Percentiles rank a stretch among this genome's conserved stretches.
Conservation (phyloP, 495 filamentous ascomycete species). For the Neurospora terricola region DNA sequence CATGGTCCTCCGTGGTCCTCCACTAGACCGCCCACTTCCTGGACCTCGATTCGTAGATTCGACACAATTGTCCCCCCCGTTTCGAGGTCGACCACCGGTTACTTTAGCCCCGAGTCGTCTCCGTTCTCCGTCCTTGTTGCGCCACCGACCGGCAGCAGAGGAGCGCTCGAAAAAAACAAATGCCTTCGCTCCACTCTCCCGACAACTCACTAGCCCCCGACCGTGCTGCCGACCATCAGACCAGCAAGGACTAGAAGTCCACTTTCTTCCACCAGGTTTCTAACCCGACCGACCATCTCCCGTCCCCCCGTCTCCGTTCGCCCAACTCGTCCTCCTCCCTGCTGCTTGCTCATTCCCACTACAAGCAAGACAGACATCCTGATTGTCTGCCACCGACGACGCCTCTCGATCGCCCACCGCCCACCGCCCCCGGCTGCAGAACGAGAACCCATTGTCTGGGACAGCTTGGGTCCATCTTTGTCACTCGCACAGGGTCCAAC, state of each 20-base stretch:
- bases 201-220: not conserved
- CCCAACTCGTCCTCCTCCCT: not conserved
- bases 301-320: not conserved
- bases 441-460: not conserved
- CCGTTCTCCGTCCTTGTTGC: constrained; percentile 9
- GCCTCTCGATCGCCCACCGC: not conserved
- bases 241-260: not conserved
- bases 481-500: not conserved
- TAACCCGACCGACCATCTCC: not conserved
- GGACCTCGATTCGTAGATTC: not conserved
- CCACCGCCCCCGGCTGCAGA: not conserved
- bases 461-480: not conserved
- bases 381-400: not conserved
- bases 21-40: not conserved
- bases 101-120: constrained; percentile 13
- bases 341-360: not conserved
- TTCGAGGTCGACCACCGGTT: not conserved
- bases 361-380: not conserved
- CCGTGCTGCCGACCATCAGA: not conserved
- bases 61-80: not conserved
- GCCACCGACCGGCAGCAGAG: constrained; percentile 11
- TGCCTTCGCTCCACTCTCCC: not conserved
- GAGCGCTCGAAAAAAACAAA: constrained; percentile 12
- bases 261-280: not conserved
- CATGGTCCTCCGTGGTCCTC: not conserved